A percentile compares a stretch with the other conserved stretches of the same genome.
These are phyloP conservation scores for Bonia amplexicaulis DNA, from an alignment of 176 grass and related monocot species.

Conservation along the genomic window DNA sequence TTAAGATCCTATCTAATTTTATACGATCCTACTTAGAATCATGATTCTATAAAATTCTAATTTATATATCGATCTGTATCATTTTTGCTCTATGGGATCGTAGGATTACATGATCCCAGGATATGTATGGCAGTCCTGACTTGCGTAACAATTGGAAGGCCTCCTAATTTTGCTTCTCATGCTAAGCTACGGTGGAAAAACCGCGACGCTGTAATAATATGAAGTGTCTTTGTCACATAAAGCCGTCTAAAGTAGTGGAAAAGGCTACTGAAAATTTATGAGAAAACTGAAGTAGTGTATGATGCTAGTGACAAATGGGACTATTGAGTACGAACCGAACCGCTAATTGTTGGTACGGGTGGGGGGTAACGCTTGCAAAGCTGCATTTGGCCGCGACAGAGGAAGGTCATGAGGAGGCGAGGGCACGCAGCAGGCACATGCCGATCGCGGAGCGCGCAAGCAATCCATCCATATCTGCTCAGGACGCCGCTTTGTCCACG, in stretches of 20 bases:
- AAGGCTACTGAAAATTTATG: background rate
- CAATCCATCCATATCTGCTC: background rate
- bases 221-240: background rate
- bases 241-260: background rate
- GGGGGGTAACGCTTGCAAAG: background rate
- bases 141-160: too few relatives aligned
- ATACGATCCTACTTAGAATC: too few relatives aligned
- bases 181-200: too few relatives aligned
- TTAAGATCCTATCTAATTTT: too few relatives aligned
- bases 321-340: background rate
- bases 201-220: too few relatives aligned
- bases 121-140: too few relatives aligned
- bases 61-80: too few relatives aligned
- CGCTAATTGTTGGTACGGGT: background rate
- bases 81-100: too few relatives aligned
- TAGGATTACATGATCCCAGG: too few relatives aligned
- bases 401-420: background rate
- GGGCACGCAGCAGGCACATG: constrained; percentile 29
- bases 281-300: background rate
- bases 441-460: constrained; percentile 32
- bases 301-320: background rate
- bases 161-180: too few relatives aligned
- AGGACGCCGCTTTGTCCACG: background rate
- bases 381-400: background rate
- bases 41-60: too few relatives aligned